Base-by-base conservation (phyloP, 2,329 filamentous ascomycete genomes). In the Chaetomiaceae sp. region DNA sequence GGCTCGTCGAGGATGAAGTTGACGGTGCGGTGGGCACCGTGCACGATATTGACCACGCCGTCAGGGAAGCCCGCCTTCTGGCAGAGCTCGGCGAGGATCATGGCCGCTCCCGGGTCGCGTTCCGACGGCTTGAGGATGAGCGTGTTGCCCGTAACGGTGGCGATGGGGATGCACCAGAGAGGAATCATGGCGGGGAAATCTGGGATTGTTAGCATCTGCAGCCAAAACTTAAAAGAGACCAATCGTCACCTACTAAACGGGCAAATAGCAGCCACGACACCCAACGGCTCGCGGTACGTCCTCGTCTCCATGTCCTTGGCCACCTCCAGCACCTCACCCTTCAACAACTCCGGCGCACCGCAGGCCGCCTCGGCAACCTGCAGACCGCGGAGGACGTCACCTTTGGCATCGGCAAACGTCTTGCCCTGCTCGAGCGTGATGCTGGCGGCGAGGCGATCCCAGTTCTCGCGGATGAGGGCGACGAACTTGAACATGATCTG, bases 151-250 rank as follows among this genome's bases (percentile, higher is more conserved):
- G 87, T 90, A 25, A 91, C 81, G 38, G 88, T 89, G 42, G 89
- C 89, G 62, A 94, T 87, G 34, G 89, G 89, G 57, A 95, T 90
- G 56, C 82, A 90, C 89, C 89, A 95, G n/a, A 95, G 78, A 3
- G 89, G 89, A 69, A 95, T 94, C 89, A 95, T 95, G 63, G 89
- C 89, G 38, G 89, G 89, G 73, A 94, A 94, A 76, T 94, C 85
- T 89, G 56, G 29, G 34, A 29, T 9, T 7, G 41, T 53, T 14
- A 44, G 52, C 40, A 41, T 25, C 14, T 20, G 25, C 2, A 11
- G 30, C 18, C 11, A 40, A 25, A 45, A 7, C 14, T 9, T n/a
- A n/a, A 2, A 6, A 10, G 7, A 8, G 16, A 13, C 7, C 11
- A 27, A 20, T 11, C n/a, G n/a, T n/a, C 9, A 73, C 84, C 70